These are phyloP conservation scores for Candida adriatica DNA, from an alignment of 805 yeast genomes.

Conservation along the genomic window DNA sequence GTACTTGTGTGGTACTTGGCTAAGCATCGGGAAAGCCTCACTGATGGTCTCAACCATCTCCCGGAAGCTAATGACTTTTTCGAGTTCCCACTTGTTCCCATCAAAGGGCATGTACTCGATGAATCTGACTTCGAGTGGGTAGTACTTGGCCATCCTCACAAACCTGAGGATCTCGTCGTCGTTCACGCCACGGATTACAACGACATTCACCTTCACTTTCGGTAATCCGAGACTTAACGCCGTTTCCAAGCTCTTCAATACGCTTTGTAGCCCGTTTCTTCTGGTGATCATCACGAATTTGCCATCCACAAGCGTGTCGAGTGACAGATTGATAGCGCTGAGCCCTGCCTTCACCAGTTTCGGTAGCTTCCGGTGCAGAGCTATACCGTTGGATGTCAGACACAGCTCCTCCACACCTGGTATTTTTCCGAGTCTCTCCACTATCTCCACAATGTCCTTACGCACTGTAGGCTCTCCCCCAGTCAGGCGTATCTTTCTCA, in stretches of 20 bases:
- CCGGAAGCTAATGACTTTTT: constrained; percentile 38
- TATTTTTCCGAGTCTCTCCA: constrained; percentile 29
- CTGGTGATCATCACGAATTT: constrained; percentile 43
- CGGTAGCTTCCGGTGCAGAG: constrained; percentile 41
- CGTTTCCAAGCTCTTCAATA: constrained; percentile 35
- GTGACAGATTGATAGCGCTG: constrained; percentile 39
- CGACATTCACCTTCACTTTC: constrained; percentile 42
- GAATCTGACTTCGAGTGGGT: constrained; percentile 41
- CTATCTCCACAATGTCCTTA: constrained; percentile 40
- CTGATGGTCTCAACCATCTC: constrained; percentile 34
- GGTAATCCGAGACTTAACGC: constrained; percentile 39
- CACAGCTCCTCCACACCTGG: constrained; percentile 42
- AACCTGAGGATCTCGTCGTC: constrained; percentile 46
- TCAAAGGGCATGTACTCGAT: constrained; percentile 56
- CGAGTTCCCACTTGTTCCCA: constrained; percentile 45
- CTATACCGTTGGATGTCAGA: constrained; percentile 46
- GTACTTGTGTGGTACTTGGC: constrained; percentile 19
- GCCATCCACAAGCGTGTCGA: constrained; percentile 46
- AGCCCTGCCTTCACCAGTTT: constrained; percentile 35
- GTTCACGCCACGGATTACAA: constrained; percentile 44
- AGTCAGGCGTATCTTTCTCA: constrained; percentile 43
- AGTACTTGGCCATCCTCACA: constrained; percentile 33
- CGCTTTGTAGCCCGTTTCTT: constrained; percentile 41
- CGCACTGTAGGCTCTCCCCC: constrained; percentile 55
- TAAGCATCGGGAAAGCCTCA: constrained; percentile 25